Evolutionary conservation across 768 basidiomycete species (phyloP).

Genomic region (Termitomyces eurrhizus): DNA sequence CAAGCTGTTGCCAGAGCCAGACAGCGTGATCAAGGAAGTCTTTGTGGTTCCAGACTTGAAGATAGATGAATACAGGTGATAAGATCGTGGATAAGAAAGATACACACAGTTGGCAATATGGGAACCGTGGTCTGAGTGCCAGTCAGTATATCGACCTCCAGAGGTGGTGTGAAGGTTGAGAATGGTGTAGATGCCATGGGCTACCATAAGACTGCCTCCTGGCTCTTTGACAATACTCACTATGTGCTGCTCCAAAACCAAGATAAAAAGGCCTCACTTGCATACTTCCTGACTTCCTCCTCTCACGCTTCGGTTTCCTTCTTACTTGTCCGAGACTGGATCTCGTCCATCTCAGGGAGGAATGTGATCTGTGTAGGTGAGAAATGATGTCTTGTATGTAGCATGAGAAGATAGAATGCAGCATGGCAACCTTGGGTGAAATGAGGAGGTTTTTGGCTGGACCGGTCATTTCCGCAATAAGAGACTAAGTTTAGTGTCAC

Average conservation of each 20-base stretch:
- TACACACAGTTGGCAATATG: conserved; percentile 58
- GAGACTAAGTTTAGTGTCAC: conserved; percentile 88
- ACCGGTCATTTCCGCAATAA: conserved; percentile 66
- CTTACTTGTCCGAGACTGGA: conserved; percentile 76
- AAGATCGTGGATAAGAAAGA: neutral
- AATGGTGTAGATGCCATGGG: conserved; percentile 75
- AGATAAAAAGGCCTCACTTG: conserved; percentile 69
- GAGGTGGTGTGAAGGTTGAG: conserved; percentile 78
- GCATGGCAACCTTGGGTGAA: conserved; percentile 76
- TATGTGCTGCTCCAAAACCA: conserved; percentile 65
- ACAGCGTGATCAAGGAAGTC: conserved; percentile 79
- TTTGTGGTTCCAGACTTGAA: conserved; percentile 72
- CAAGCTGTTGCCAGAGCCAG: conserved; percentile 76
- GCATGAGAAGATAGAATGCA: conserved; percentile 78
- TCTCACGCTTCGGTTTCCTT: conserved; percentile 59
- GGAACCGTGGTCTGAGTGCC: conserved; percentile 76
- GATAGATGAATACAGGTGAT: neutral
- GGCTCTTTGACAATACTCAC: conserved; percentile 65
- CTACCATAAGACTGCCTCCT: conserved; percentile 72
- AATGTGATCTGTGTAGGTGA: conserved; percentile 74
- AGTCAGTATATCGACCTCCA: conserved; percentile 73
- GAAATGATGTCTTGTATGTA: conserved; percentile 79
- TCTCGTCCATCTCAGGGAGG: conserved; percentile 70
- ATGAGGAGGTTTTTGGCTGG: conserved; percentile 54
- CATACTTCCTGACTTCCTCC: conserved; percentile 68